A percentile compares a stretch with the other conserved stretches of the same genome.
Evolutionary conservation across 1,284 basidiomycete genomes (phyloP).

Genomic region (Trametes pubescens): DNA sequence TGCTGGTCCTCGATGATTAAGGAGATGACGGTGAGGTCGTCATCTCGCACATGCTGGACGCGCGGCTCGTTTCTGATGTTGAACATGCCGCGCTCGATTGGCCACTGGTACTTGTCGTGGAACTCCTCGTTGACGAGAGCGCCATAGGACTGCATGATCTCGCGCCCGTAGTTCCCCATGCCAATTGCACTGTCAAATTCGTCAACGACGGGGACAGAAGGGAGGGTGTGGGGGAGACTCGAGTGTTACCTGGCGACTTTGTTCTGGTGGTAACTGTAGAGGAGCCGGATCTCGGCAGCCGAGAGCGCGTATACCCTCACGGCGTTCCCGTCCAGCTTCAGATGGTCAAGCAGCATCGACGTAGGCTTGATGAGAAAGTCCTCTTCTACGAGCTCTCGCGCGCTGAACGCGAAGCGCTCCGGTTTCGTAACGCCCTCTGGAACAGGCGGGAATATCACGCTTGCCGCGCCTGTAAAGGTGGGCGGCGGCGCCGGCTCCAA

Average conservation of each 20-base stretch:
- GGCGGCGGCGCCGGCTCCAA: slow-evolving; percentile 6
- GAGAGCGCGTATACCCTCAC: slow-evolving; percentile 21
- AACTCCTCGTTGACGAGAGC: slow-evolving; percentile 22
- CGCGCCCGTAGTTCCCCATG: slow-evolving; percentile 16
- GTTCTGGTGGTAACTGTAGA: slow-evolving; percentile 20
- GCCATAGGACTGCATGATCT: slow-evolving; percentile 23
- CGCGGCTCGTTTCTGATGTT: slow-evolving; percentile 18
- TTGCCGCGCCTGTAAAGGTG: slow-evolving; percentile 18
- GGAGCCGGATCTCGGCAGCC: slow-evolving; percentile 5
- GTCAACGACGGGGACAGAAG: neutral
- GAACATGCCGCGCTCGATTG: slow-evolving; percentile 28
- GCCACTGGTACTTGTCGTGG: slow-evolving; percentile 25
- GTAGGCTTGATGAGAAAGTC: slow-evolving; percentile 27
- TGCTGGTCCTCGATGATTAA: slow-evolving; percentile 19
- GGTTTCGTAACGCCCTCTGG: slow-evolving; percentile 3
- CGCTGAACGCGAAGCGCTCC: slow-evolving; percentile 19
- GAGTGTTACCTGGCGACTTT: slow-evolving; percentile 17
- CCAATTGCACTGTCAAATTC: slow-evolving; percentile 19
- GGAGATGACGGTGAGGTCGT: slow-evolving; percentile 26
- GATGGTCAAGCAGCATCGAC: slow-evolving; percentile 19
- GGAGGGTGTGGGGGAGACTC: neutral
- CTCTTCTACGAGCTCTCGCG: slow-evolving; percentile 24
- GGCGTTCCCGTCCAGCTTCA: slow-evolving; percentile 19
- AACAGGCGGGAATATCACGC: slow-evolving; percentile 10
- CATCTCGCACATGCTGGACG: slow-evolving; percentile 11